phyloP scores from a whole-genome alignment of 2,329 filamentous ascomycete genomes.

The Diaporthe ampelina region DNA sequence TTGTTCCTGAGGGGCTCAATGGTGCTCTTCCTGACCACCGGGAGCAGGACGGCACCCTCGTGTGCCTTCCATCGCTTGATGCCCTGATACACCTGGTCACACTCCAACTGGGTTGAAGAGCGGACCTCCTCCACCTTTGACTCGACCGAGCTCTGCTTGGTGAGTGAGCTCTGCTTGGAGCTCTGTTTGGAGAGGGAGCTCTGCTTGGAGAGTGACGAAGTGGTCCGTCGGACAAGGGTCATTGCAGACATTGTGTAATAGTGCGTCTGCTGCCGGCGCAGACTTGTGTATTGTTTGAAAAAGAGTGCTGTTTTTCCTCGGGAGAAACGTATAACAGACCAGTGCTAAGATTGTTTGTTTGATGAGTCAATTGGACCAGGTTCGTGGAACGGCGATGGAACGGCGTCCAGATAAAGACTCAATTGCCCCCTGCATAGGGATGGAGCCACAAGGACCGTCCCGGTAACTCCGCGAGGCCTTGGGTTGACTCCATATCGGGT shows the following conservation, averaged over 20 bases:
- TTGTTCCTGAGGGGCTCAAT: conserved; percentile 27
- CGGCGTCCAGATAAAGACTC: conserved; percentile 24
- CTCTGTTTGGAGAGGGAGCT: conserved; percentile 23
- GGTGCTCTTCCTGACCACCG: conserved; percentile 34
- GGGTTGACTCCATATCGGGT: not conserved
- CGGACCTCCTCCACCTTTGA: conserved; percentile 15
- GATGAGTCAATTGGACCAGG: not conserved
- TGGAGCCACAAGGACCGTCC: conserved; percentile 31
- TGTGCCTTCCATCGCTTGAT: conserved; percentile 41
- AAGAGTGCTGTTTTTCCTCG: conserved; percentile 34
- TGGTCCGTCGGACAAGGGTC: conserved; percentile 1
- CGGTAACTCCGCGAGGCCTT: conserved; percentile 30
- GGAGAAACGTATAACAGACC: conserved; percentile 10
- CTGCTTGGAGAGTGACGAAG: conserved; percentile 21
- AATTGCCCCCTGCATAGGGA: conserved; percentile 18
- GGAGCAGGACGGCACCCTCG: conserved; percentile 38
- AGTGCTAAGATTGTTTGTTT: conserved; percentile 11
- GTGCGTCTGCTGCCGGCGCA: conserved; percentile 31
- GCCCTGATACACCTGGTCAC: conserved; percentile 39
- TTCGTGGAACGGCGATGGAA: not conserved
- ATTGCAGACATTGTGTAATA: conserved; percentile 23
- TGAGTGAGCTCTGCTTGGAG: conserved; percentile 31
- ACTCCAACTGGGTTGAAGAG: conserved; percentile 36
- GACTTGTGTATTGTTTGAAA: conserved; percentile 27
- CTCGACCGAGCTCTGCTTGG: conserved; percentile 25